Evolutionary conservation across 192 early-diverging fungal species (phyloP).

Genomic region (Entomortierella beljakovae): DNA sequence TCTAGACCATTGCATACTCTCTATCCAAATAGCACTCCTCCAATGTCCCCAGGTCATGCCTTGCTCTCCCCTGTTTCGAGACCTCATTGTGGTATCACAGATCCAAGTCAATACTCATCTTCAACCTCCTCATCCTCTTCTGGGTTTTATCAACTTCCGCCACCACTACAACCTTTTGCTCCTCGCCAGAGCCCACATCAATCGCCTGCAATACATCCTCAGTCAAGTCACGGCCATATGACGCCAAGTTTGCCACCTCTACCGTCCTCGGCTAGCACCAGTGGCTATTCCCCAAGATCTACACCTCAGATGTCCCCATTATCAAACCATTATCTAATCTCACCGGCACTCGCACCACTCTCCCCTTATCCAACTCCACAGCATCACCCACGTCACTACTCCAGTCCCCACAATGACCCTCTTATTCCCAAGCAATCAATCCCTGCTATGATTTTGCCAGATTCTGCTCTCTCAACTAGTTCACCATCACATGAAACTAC

Average conservation of each 20-base stretch:
- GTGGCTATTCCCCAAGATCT: slow-evolving; percentile 37
- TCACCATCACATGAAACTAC: slow-evolving; percentile 5
- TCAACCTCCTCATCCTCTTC: slow-evolving; percentile 30
- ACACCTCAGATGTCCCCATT: slow-evolving; percentile 40
- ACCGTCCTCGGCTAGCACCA: slow-evolving; percentile 9
- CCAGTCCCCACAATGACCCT: slow-evolving; percentile 36
- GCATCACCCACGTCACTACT: slow-evolving; percentile 35
- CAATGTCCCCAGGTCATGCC: slow-evolving; percentile 46
- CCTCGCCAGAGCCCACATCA: slow-evolving; percentile 28
- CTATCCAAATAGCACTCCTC: slow-evolving; percentile 40
- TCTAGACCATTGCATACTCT: slow-evolving; percentile 17
- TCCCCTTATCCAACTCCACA: slow-evolving; percentile 52
- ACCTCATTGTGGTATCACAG: slow-evolving; percentile 42
- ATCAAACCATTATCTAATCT: slow-evolving; percentile 20
- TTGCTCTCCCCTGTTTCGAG: slow-evolving; percentile 34
- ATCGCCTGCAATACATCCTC: slow-evolving; percentile 46
- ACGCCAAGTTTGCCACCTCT: slow-evolving; percentile 10
- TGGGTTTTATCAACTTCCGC: slow-evolving; percentile 49
- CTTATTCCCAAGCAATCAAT: slow-evolving; percentile 24
- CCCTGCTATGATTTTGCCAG: slow-evolving; percentile 46
- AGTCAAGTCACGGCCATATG: slow-evolving; percentile 17
- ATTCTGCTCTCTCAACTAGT: slow-evolving; percentile 34
- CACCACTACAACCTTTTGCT: slow-evolving; percentile 32
- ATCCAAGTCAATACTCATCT: slow-evolving; percentile 47
- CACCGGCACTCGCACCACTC: slow-evolving; percentile 26